These are phyloP conservation scores for Microdochium trichocladiopsis DNA, from an alignment of 2,329 filamentous ascomycete species.

Conservation along the genomic window DNA sequence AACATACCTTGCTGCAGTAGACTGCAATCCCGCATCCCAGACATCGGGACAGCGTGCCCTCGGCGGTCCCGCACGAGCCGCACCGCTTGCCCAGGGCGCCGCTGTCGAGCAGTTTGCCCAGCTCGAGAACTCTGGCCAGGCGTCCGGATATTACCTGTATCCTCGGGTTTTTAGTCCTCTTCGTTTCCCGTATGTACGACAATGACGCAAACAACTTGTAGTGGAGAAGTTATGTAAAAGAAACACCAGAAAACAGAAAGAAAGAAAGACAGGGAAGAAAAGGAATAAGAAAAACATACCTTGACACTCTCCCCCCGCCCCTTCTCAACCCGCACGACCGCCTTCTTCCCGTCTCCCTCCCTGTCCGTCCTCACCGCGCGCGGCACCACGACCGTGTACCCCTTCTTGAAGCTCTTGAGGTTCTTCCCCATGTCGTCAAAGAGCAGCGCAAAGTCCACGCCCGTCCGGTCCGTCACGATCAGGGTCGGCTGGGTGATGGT, in stretches of 20 bases:
- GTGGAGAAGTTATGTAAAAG: too few species aligned
- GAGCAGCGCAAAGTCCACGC: constrained; percentile 34
- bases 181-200: too few species aligned
- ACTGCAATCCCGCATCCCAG: constrained; percentile 33
- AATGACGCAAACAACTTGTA: too few species aligned
- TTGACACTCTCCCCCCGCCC: constrained; percentile 23
- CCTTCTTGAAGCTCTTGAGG: constrained; percentile 29
- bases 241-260: not conserved
- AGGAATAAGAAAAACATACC: constrained; percentile 9
- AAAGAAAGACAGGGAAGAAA: not conserved
- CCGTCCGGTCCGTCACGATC: constrained; percentile 31
- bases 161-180: not conserved
- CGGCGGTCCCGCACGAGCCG: constrained; percentile 14
- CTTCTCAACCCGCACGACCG: constrained; percentile 26
- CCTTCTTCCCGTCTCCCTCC: constrained; percentile 26
- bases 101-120: constrained; percentile 7
- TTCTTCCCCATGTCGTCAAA: constrained; percentile 32
- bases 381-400: constrained; percentile 29
- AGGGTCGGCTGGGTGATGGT: constrained; percentile 42
- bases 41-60: constrained; percentile 26
- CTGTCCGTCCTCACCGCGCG: constrained; percentile 24
- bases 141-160: constrained; percentile 12
- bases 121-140: constrained; percentile 15
- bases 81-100: constrained; percentile 8
- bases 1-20: constrained; percentile 39